phyloP scores from a whole-genome alignment of 495 filamentous ascomycete species.

The Oleoguttula mirabilis region DNA sequence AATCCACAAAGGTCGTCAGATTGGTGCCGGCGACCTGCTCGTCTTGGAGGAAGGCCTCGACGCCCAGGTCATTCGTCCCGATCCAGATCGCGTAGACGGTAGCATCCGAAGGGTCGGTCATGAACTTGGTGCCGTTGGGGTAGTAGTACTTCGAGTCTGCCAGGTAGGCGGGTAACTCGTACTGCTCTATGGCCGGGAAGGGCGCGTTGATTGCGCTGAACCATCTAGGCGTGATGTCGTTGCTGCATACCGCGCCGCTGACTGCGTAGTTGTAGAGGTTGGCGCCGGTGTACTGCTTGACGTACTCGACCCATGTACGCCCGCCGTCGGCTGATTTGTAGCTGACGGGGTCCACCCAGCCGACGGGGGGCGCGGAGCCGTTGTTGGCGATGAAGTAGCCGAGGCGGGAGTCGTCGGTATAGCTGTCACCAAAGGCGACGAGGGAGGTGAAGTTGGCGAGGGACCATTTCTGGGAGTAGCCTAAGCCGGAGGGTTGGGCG shows the following conservation, averaged over 20 bases:
- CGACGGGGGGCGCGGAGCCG: slow-evolving; percentile 48
- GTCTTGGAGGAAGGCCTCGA: slow-evolving; percentile 49
- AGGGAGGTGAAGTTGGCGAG: slow-evolving; percentile 38
- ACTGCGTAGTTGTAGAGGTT: slow-evolving; percentile 66
- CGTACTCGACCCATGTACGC: slow-evolving; percentile 55
- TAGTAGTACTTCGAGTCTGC: slow-evolving; percentile 41
- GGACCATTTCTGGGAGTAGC: slow-evolving; percentile 23
- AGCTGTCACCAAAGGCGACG: slow-evolving; percentile 61
- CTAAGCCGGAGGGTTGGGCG: background rate
- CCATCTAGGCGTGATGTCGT: slow-evolving; percentile 45
- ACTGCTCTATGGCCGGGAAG: slow-evolving; percentile 52
- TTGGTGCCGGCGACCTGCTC: slow-evolving; percentile 45
- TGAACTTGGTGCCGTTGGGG: slow-evolving; percentile 36
- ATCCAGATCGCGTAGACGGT: slow-evolving; percentile 68
- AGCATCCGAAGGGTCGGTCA: slow-evolving; percentile 38
- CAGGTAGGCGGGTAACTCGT: slow-evolving; percentile 58
- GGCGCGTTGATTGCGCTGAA: slow-evolving; percentile 35
- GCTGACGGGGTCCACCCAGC: slow-evolving; percentile 34
- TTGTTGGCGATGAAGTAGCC: slow-evolving; percentile 47
- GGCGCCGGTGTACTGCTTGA: slow-evolving; percentile 39
- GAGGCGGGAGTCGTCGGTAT: slow-evolving; percentile 57
- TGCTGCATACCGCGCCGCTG: slow-evolving; percentile 56
- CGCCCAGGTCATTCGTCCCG: slow-evolving; percentile 65
- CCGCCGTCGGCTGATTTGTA: slow-evolving; percentile 47
- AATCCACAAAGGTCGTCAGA: slow-evolving; percentile 50